These are phyloP conservation scores for Mycena kentingensis DNA, from an alignment of 768 basidiomycete genomes.

Conservation along the genomic window DNA sequence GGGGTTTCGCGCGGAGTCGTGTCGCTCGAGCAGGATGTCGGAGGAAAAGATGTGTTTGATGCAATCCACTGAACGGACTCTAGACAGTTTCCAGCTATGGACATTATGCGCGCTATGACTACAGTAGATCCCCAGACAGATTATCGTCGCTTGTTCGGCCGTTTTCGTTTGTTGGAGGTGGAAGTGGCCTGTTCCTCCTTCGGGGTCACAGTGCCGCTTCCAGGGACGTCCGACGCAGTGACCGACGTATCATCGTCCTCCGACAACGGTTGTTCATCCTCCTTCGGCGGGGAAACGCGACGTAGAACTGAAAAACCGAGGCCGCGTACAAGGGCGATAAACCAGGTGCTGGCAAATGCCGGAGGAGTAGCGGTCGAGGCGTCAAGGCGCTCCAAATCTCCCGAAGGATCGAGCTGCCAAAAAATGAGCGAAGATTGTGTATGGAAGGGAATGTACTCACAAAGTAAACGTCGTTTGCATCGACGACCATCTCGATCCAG, in stretches of 20 bases:
- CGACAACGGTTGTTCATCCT: slow-evolving; percentile 29
- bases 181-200: slow-evolving; percentile 40
- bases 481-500: slow-evolving; percentile 80
- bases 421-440: neutral
- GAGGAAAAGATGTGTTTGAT: too few relatives aligned
- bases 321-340: slow-evolving; percentile 48
- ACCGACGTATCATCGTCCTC: slow-evolving; percentile 44
- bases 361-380: slow-evolving; percentile 58
- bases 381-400: slow-evolving; percentile 60
- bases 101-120: too few relatives aligned
- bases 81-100: too few relatives aligned
- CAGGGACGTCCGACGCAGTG: slow-evolving; percentile 47
- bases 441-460: slow-evolving; percentile 44
- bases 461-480: slow-evolving; percentile 72
- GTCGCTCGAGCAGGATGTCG: too few relatives aligned
- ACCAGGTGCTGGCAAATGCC: slow-evolving; percentile 71
- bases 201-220: slow-evolving; percentile 43
- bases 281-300: slow-evolving; percentile 20
- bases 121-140: slow-evolving; percentile 1
- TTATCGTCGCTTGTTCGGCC: slow-evolving; percentile 50
- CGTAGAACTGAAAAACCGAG: slow-evolving; percentile 32
- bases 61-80: too few relatives aligned
- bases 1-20: too few relatives aligned
- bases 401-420: slow-evolving; percentile 60
- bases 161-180: slow-evolving; percentile 66